Percentiles rank a stretch among this genome's conserved stretches.
These are phyloP conservation scores for Globisporangium sylvaticum DNA, from an alignment of 352 stramenopile species.

Conservation along the genomic window DNA sequence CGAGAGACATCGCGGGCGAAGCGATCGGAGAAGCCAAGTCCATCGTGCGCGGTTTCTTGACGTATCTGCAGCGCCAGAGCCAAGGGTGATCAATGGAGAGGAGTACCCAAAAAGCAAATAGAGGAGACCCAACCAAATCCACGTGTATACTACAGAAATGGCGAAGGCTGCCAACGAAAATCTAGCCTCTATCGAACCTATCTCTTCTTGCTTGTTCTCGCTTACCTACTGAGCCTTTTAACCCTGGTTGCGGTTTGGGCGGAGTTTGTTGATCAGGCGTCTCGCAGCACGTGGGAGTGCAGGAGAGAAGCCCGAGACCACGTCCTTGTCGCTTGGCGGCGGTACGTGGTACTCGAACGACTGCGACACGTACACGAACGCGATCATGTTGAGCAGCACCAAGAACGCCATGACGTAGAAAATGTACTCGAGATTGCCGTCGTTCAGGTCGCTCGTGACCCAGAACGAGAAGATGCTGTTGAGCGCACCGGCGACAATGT, in stretches of 20 bases:
- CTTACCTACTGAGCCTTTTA: background rate
- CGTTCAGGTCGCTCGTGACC: conserved; percentile 88
- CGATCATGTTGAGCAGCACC: conserved; percentile 57
- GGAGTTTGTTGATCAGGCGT: conserved; percentile 28
- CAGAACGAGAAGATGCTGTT: conserved; percentile 90
- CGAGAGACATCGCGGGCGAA: conserved; percentile 81
- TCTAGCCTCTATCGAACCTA: conserved; percentile 9
- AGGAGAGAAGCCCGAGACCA: conserved; percentile 60
- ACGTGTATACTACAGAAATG: conserved; percentile 6
- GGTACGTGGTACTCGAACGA: conserved; percentile 81
- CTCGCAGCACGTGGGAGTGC: conserved; percentile 48
- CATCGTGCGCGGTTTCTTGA: conserved; percentile 75
- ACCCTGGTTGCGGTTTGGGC: conserved; percentile 10
- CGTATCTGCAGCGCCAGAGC: conserved; percentile 54
- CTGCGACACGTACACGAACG: conserved; percentile 63
- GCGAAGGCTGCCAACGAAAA: conserved; percentile 1
- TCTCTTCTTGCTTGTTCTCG: background rate
- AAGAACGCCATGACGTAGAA: conserved; percentile 82
- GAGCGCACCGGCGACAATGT: conserved; percentile 73
- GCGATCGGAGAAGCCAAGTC: conserved; percentile 80
- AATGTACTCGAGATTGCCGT: conserved; percentile 88
- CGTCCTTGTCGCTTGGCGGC: conserved; percentile 33
- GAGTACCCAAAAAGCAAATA: background rate
- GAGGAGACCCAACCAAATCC: conserved; percentile 4
- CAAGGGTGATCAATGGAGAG: conserved; percentile 12